Base-by-base conservation (phyloP, 805 yeast species). In the Saturnispora serradocipensis region DNA sequence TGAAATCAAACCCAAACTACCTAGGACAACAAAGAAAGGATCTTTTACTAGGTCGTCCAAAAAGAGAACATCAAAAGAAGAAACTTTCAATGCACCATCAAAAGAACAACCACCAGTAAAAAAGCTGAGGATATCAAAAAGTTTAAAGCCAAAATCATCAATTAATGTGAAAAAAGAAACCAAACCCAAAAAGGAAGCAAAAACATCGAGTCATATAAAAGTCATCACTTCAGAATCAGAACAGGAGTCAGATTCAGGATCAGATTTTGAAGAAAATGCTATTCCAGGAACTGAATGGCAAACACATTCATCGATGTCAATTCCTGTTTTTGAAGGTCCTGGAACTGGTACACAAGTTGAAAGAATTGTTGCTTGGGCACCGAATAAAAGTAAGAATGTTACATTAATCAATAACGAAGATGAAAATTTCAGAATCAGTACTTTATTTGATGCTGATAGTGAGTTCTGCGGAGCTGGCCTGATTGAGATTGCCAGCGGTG, bases 381-480 rank as follows among this genome's bases (percentile, higher is more conserved):
- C 87, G 5, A 71, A 76, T 34, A 71, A 76, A 22, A 76, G 79
- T 13, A 73, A 74, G 22, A 75, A 69, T 34, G 71, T 74, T 32
- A 68, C 73, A 22, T 55, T 68, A 6, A 64, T 71, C 30, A 60
- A 65, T 18, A 71, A 73, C 28, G 65, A 67, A 1, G 72, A 75
- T 48, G 81, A 83, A 53, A 74, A 76, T 53, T 87, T 79, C 64
- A 73, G 76, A 51, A 67, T 87, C 4, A 82, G 85, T 0, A 76
- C 83, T 6, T 68, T 86, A 45, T 87, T 84, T 56, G 82, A 82
- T 58, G 75, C 74, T 52, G 79, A 81, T 58, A 71, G 76, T 50
- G 84, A 80, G 48, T 76, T 75, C 54, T 77, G 83, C 50, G 95
- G 91, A 1, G 80, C 84, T 30, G 96, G 95, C 3, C 71, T 86